phyloP scores from a whole-genome alignment of 2,329 filamentous ascomycete genomes.

The Hawksworthiomyces lignivorus region DNA sequence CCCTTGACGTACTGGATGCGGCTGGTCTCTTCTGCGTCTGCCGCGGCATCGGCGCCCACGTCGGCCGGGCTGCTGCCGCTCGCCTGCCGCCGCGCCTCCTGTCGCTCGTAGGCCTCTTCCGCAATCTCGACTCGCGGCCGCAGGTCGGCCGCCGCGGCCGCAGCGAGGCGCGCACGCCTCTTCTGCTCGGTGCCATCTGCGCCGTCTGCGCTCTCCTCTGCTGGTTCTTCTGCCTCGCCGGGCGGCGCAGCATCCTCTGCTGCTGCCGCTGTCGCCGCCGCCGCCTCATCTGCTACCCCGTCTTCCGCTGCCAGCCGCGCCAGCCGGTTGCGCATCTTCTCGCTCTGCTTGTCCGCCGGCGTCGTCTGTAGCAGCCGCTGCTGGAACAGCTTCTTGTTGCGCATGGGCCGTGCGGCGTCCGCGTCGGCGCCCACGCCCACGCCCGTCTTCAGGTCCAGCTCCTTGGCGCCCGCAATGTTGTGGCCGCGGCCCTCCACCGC shows the following conservation, averaged over 20 bases:
- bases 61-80: constrained; percentile 49
- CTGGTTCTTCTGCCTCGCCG: too few relatives aligned
- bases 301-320: constrained; percentile 27
- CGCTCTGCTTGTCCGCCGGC: constrained; percentile 31
- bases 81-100: neutral
- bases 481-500: constrained; percentile 82
- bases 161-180: too few relatives aligned
- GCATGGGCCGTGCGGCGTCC: constrained; percentile 62
- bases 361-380: constrained; percentile 38
- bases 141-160: constrained; percentile 9
- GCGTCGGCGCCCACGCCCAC: constrained; percentile 56
- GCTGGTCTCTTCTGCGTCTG: constrained; percentile 61
- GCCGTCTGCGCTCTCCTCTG: too few relatives aligned
- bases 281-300: constrained; percentile 11
- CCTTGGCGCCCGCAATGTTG: constrained; percentile 79
- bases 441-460: constrained; percentile 75
- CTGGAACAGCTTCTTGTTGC: constrained; percentile 75
- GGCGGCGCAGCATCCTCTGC: too few relatives aligned
- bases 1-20: constrained; percentile 73
- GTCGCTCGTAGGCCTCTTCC: constrained; percentile 4
- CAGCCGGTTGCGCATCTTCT: constrained; percentile 29
- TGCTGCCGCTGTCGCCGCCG: neutral
- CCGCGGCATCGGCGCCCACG: too few relatives aligned
- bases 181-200: neutral
- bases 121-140: constrained; percentile 10